A percentile compares a stretch with the other conserved stretches of the same genome.
Conservation (phyloP, 2,329 filamentous ascomycete species). For the Cladophialophora immunda region DNA sequence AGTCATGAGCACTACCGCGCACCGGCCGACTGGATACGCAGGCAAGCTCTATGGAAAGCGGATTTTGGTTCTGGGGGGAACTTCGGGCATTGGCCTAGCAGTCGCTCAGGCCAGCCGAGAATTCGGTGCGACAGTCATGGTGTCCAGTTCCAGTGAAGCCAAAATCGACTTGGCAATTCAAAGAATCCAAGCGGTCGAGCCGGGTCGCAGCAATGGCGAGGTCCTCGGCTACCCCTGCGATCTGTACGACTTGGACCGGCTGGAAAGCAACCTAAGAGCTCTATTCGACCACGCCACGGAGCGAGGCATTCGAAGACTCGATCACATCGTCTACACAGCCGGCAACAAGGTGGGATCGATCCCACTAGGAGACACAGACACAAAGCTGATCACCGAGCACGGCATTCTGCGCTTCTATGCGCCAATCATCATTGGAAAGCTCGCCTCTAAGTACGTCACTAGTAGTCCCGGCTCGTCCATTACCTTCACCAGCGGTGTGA, state of each 20-base stretch:
- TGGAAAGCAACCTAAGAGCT: conserved; percentile 52
- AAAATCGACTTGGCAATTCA: conserved; percentile 50
- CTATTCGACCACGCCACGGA: conserved; percentile 52
- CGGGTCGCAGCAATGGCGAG: no score
- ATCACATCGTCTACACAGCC: conserved; percentile 63
- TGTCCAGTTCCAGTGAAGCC: conserved; percentile 61
- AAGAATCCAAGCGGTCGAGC: background rate
- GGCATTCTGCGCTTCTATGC: conserved; percentile 49
- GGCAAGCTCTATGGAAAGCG: conserved; percentile 56
- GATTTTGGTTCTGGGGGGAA: conserved; percentile 62
- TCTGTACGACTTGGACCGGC: conserved; percentile 47
- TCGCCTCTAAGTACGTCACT: conserved; percentile 48
- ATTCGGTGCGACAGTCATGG: conserved; percentile 59
- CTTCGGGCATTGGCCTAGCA: conserved; percentile 61
- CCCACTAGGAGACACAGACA: conserved; percentile 44
- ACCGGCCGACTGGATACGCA: no score
- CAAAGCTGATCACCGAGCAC: conserved; percentile 43
- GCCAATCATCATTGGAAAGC: conserved; percentile 51
- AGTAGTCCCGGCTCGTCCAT: conserved; percentile 45
- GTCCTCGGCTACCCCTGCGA: conserved; percentile 56
- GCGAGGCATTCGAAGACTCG: conserved; percentile 45
- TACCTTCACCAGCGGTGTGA: conserved; percentile 53
- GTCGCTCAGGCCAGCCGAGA: conserved; percentile 63
- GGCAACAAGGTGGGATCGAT: conserved; percentile 48
- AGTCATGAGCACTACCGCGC: no score